Percentiles rank a stretch among this genome's conserved stretches.
These are phyloP conservation scores for Nemania sp. DNA, from an alignment of 2,329 filamentous ascomycete species.

Conservation along the genomic window DNA sequence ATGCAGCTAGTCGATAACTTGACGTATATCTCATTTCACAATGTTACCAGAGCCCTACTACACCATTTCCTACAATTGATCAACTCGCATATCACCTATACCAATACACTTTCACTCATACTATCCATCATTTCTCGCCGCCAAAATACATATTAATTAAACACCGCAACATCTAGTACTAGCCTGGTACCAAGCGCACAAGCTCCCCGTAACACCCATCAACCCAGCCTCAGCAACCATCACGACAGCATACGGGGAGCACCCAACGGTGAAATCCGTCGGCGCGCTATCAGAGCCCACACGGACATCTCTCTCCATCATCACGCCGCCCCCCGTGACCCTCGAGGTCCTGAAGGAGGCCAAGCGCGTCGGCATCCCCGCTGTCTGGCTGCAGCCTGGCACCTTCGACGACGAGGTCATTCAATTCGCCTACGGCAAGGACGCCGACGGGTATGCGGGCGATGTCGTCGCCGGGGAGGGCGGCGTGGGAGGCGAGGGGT, in stretches of 20 bases:
- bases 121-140: not conserved
- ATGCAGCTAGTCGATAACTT: not conserved
- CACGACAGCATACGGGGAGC: constrained; percentile 66
- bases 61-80: not conserved
- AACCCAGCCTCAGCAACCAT: constrained; percentile 79
- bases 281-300: constrained; percentile 72
- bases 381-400: constrained; percentile 92
- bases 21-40: not conserved
- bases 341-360: constrained; percentile 81
- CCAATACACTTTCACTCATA: not conserved
- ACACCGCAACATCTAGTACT: constrained; percentile 70
- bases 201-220: constrained; percentile 82
- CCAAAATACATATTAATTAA: not conserved
- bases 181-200: constrained; percentile 85
- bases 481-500: constrained; percentile 80
- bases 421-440: constrained; percentile 67
- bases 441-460: constrained; percentile 68
- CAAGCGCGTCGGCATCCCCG: constrained; percentile 75
- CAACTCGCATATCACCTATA: not conserved
- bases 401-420: constrained; percentile 84
- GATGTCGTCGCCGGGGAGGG: constrained; percentile 74
- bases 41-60: not conserved
- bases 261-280: constrained; percentile 75
- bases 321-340: constrained; percentile 86
- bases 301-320: constrained; percentile 83